Evolutionary conservation across 495 filamentous ascomycete genomes (phyloP).

Genomic region (Pseudotulostoma volvatum): DNA sequence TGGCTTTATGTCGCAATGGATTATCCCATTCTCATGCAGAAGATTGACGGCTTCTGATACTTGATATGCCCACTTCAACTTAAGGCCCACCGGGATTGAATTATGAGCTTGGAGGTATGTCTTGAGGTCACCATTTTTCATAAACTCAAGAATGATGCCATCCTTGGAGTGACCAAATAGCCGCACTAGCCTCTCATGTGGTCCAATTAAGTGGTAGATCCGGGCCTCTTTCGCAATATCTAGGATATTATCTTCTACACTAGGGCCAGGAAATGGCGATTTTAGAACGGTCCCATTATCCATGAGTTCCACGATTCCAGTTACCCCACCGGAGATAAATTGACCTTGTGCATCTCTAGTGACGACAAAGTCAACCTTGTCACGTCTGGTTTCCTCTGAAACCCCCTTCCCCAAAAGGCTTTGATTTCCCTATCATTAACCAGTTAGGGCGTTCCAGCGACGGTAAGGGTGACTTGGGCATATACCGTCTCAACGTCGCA

Average conservation of each 20-base stretch:
- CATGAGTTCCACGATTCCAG: constrained; percentile 15
- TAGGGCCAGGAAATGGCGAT: constrained; percentile 8
- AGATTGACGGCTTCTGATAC: constrained; percentile 11
- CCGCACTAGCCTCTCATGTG: constrained; percentile 12
- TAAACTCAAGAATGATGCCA: constrained; percentile 14
- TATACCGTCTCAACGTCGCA: too few species aligned
- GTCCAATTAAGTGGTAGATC: constrained; percentile 12
- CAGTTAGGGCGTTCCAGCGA: too few species aligned
- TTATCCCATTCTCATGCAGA: constrained; percentile 10
- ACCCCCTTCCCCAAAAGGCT: too few species aligned
- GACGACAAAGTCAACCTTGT: constrained; percentile 7
- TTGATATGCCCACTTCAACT: constrained; percentile 11
- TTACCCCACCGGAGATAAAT: constrained; percentile 13
- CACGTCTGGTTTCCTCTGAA: too few species aligned
- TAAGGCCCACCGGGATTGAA: constrained; percentile 8
- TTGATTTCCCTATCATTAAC: too few species aligned
- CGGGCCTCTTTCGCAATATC: constrained; percentile 17
- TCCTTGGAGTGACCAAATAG: constrained; percentile 11
- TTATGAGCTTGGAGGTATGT: constrained; percentile 11
- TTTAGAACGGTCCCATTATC: constrained; percentile 11
- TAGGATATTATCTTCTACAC: constrained; percentile 8
- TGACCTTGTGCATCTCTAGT: constrained; percentile 8
- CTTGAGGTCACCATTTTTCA: constrained; percentile 16
- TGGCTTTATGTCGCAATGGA: constrained; percentile 14
- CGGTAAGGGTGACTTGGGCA: too few species aligned